phyloP scores from a whole-genome alignment of 495 filamentous ascomycete genomes.

The Xylaria flabelliformis region DNA sequence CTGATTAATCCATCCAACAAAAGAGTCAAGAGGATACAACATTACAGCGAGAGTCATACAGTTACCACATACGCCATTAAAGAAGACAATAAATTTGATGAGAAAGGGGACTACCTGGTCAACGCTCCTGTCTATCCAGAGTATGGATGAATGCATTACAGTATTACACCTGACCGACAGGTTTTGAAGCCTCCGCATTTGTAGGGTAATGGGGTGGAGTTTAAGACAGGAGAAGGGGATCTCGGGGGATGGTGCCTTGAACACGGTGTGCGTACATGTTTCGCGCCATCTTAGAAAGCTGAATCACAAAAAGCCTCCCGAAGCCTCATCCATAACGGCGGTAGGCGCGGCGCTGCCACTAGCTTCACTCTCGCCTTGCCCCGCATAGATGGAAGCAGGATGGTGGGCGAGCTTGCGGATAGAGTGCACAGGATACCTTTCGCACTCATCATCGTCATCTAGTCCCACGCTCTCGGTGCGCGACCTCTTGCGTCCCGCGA shows the following conservation, averaged over 20 bases:
- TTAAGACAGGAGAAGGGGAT: neutral
- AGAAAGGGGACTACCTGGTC: neutral
- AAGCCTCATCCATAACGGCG: slow-evolving; percentile 37
- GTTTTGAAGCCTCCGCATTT: neutral
- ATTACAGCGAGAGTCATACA: neutral
- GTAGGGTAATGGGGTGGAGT: neutral
- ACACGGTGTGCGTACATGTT: neutral
- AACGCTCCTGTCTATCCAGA: neutral
- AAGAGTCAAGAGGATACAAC: neutral
- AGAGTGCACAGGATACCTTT: slow-evolving; percentile 35
- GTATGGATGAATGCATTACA: neutral
- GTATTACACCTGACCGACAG: neutral
- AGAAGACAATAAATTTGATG: neutral
- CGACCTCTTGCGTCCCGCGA: slow-evolving; percentile 34
- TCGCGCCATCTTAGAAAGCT: neutral
- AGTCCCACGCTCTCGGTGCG: slow-evolving; percentile 36
- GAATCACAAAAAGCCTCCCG: slow-evolving; percentile 4
- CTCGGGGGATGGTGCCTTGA: neutral
- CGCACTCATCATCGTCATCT: slow-evolving; percentile 28
- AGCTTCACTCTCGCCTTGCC: neutral
- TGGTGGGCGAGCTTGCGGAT: slow-evolving; percentile 40
- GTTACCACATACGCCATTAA: neutral
- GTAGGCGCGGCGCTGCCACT: slow-evolving; percentile 30
- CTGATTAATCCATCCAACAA: neutral
- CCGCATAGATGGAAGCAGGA: slow-evolving; percentile 8